These are phyloP conservation scores for Neonectria neomacrospora DNA, from an alignment of 2,329 filamentous ascomycete species.

Conservation along the genomic window DNA sequence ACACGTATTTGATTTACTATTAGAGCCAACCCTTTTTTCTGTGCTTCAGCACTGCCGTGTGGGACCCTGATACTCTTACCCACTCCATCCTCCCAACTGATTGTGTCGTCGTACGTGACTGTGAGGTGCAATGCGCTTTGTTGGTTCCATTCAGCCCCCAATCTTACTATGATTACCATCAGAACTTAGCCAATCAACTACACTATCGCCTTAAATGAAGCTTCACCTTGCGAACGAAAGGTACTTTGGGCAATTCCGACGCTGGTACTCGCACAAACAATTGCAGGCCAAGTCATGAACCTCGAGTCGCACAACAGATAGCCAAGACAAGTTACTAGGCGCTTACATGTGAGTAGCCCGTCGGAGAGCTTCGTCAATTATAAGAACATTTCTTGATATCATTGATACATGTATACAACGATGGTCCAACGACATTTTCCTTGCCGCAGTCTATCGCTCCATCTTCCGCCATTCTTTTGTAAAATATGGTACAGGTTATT, in stretches of 20 bases:
- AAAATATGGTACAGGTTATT: slow-evolving; percentile 26
- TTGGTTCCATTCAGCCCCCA: slow-evolving; percentile 6
- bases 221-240: neutral
- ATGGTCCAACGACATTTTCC: neutral
- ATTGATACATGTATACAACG: slow-evolving; percentile 6
- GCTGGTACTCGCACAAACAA: neutral
- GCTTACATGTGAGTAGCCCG: neutral
- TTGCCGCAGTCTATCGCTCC: neutral
- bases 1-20: too few species aligned
- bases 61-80: neutral
- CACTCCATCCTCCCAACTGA: neutral
- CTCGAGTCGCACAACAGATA: slow-evolving; percentile 5
- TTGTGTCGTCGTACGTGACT: too few species aligned
- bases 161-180: slow-evolving; percentile 16
- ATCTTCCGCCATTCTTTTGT: slow-evolving; percentile 11
- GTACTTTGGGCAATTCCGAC: neutral
- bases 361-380: slow-evolving; percentile 12
- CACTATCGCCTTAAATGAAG: slow-evolving; percentile 1
- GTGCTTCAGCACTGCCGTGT: neutral
- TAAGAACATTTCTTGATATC: slow-evolving; percentile 1
- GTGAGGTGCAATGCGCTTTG: neutral
- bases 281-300: slow-evolving; percentile 2
- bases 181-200: slow-evolving; percentile 8
- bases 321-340: neutral
- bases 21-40: neutral